Percentiles rank a stretch among this genome's conserved stretches.
Evolutionary conservation across 352 stramenopile species (phyloP).

Genomic region (Poterioochromonas sp.): DNA sequence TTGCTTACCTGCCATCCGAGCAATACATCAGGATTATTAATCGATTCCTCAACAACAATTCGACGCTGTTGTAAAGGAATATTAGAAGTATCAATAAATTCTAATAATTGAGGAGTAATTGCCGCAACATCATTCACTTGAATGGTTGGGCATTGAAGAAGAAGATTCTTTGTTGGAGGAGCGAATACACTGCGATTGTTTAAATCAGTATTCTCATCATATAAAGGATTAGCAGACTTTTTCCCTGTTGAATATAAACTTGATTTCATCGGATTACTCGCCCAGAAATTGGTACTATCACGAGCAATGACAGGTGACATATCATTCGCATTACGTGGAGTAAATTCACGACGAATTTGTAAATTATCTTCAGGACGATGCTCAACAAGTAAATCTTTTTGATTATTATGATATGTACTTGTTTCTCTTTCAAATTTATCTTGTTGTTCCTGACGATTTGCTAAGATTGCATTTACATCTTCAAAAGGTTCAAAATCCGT

Average conservation of each 20-base stretch:
- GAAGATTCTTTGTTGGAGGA: not conserved
- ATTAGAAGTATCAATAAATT: not conserved
- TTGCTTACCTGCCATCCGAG: not conserved
- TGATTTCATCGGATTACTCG: no score
- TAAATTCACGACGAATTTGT: not conserved
- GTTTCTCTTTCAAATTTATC: not conserved
- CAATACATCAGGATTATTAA: not conserved
- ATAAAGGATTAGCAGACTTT: not conserved
- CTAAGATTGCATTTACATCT: no score
- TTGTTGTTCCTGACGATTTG: no score
- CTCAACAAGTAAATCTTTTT: no score
- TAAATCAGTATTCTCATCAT: not conserved
- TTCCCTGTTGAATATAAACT: no score
- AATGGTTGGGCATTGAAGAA: no score
- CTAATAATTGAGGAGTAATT: not conserved
- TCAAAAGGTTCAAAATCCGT: constrained; percentile 16
- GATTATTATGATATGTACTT: no score
- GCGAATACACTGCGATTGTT: no score
- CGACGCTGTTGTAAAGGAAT: not conserved
- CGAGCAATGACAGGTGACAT: not conserved
- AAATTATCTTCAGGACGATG: no score
- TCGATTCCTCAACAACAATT: not conserved
- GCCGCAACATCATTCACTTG: not conserved
- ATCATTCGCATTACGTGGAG: not conserved
- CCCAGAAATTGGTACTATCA: no score